phyloP scores from a whole-genome alignment of 192 early-diverging fungal species.

The Entomortierella parvispora region DNA sequence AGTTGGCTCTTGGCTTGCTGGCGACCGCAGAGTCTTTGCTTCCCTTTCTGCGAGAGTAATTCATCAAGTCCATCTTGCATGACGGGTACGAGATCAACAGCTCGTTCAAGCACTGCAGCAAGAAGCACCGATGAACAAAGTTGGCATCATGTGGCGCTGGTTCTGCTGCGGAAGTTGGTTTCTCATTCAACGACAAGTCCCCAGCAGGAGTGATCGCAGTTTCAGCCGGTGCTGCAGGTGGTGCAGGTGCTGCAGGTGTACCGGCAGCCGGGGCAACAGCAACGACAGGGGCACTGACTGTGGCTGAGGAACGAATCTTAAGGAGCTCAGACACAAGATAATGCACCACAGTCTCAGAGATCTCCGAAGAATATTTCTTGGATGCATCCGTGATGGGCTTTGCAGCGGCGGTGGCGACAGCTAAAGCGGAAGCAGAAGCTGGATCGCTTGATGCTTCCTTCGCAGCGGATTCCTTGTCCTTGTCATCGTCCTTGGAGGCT shows the following conservation, averaged over 20 bases:
- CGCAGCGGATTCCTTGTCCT: slow-evolving; percentile 10
- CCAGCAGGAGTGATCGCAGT: slow-evolving; percentile 1
- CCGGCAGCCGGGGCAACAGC: background rate
- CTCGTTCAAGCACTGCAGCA: slow-evolving; percentile 89
- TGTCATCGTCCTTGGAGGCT: slow-evolving; percentile 26
- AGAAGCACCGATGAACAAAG: slow-evolving; percentile 67
- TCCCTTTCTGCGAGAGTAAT: slow-evolving; percentile 60
- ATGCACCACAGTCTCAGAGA: slow-evolving; percentile 62
- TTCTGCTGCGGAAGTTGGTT: background rate
- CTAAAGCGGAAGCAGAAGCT: slow-evolving; percentile 7
- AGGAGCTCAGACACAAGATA: slow-evolving; percentile 68
- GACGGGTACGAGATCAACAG: slow-evolving; percentile 87
- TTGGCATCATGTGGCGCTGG: slow-evolving; percentile 11
- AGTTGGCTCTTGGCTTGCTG: slow-evolving; percentile 52
- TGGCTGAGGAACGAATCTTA: slow-evolving; percentile 11
- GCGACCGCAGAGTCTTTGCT: slow-evolving; percentile 55
- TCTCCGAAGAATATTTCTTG: slow-evolving; percentile 58
- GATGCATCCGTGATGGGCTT: slow-evolving; percentile 13
- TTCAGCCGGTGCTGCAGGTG: background rate
- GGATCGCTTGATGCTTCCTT: slow-evolving; percentile 1
- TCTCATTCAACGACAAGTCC: background rate
- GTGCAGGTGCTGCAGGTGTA: background rate
- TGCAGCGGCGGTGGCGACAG: slow-evolving; percentile 12
- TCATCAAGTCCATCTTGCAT: slow-evolving; percentile 77
- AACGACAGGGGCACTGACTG: background rate